phyloP scores from a whole-genome alignment of 176 grass and related monocot genomes.

The Coix lacrymajobi region DNA sequence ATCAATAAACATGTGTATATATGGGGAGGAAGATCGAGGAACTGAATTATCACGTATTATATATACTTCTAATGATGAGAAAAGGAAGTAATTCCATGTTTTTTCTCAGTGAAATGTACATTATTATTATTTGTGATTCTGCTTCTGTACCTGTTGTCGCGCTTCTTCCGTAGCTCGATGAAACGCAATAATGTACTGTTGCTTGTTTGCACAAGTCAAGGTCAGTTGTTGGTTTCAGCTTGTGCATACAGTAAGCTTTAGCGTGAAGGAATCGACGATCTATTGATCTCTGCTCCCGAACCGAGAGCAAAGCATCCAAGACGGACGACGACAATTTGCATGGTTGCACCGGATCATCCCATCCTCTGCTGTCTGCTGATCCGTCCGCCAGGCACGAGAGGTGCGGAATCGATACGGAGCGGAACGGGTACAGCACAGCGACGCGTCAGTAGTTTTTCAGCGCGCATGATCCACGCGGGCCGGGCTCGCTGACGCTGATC shows the following conservation, averaged over 20 bases:
- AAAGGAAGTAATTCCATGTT: slow-evolving; percentile 60
- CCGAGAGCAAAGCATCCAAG: neutral
- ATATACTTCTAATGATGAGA: neutral
- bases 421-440: neutral
- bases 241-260: neutral
- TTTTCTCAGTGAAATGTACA: neutral
- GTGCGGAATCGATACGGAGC: no score
- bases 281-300: neutral
- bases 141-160: no score
- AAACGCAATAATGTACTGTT: neutral
- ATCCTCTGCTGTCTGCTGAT: no score
- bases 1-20: slow-evolving; percentile 37
- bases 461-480: slow-evolving; percentile 1
- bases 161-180: neutral
- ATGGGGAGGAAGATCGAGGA: neutral
- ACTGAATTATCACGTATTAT: neutral
- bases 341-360: neutral
- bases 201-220: neutral
- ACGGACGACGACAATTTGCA: neutral
- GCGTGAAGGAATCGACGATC: no score
- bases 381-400: neutral
- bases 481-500: neutral
- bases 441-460: neutral
- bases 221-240: neutral
- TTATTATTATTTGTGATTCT: neutral